Evolutionary conservation across 2,329 filamentous ascomycete species (phyloP).

Genomic region (Alternaria angustiovoidea): DNA sequence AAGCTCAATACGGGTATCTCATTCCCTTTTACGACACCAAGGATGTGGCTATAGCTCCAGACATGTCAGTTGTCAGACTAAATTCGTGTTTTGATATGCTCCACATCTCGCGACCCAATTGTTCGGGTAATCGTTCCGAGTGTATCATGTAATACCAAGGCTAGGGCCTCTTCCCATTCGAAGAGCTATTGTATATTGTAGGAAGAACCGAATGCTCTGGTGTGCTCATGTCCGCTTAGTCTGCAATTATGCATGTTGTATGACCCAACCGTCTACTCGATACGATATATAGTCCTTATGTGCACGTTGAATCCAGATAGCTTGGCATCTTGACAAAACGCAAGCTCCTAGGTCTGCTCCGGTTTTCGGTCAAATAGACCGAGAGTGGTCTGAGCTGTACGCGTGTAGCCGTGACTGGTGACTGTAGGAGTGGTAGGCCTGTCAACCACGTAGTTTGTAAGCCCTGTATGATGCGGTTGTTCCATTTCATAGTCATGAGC

Average conservation of each 20-base stretch:
- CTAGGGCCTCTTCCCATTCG: background rate
- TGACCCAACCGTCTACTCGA: background rate
- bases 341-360: background rate
- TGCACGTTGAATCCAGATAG: background rate
- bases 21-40: background rate
- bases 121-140: background rate
- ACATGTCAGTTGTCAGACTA: background rate
- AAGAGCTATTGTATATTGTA: background rate
- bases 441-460: background rate
- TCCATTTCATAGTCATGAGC: background rate
- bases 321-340: background rate
- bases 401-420: background rate
- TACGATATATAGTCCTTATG: background rate
- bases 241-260: background rate
- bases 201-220: background rate
- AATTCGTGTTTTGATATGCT: background rate
- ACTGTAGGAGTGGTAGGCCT: background rate
- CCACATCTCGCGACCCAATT: background rate
- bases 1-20: background rate
- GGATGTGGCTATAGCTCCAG: background rate
- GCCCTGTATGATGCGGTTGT: background rate
- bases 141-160: background rate
- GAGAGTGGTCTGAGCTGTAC: background rate
- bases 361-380: background rate
- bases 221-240: background rate